phyloP scores from a whole-genome alignment of 148 eudicot species.

The Rhododendron molle region DNA sequence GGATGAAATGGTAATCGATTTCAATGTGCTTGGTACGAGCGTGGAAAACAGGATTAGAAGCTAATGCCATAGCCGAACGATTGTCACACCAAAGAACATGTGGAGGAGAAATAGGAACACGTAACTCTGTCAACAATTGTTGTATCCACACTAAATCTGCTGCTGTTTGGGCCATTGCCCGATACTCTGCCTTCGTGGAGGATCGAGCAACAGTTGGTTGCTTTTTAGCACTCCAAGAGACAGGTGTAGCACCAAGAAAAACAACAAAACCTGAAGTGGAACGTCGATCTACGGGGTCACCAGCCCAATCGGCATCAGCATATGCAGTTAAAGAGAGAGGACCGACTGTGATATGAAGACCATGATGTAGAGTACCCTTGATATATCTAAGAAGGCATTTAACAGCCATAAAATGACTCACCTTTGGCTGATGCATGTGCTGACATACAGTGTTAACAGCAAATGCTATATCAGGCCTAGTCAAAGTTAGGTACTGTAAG shows the following conservation, averaged over 20 bases:
- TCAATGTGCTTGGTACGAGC: background rate
- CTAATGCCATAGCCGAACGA: background rate
- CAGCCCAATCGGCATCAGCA: background rate
- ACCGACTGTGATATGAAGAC: too few relatives aligned
- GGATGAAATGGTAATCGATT: background rate
- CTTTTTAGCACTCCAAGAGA: background rate
- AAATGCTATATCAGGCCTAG: background rate
- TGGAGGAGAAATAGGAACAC: background rate
- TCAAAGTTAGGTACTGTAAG: background rate
- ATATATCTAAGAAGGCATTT: too few relatives aligned
- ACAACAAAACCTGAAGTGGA: background rate
- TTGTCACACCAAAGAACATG: background rate
- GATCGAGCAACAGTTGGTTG: background rate
- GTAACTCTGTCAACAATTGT: background rate
- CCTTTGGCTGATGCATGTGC: background rate
- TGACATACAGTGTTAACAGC: background rate
- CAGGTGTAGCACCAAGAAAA: background rate
- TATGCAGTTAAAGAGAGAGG: too few relatives aligned
- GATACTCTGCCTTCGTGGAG: background rate
- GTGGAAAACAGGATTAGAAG: background rate
- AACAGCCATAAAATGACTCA: too few relatives aligned
- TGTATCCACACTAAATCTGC: background rate
- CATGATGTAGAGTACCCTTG: too few relatives aligned
- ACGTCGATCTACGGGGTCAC: background rate
- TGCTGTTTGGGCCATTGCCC: background rate